Evolutionary conservation across 192 early-diverging fungal species (phyloP), one percentile per base, ranked within the genome.

Genomic region (Physocladia obscura): DNA sequence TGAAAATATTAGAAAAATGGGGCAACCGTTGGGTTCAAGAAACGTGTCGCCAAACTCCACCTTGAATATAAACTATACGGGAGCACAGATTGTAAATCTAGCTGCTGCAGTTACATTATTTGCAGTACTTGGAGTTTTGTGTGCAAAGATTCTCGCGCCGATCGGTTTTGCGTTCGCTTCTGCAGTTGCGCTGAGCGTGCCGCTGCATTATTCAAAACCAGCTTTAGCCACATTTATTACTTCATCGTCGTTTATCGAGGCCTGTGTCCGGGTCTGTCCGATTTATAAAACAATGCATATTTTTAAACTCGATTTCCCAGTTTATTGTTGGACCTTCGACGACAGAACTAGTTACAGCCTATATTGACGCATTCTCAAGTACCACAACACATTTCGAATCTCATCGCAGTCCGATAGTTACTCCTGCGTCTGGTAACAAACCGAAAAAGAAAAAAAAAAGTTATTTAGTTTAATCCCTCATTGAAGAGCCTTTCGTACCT

Each of bases 181-280:
- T 6, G 65, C 51, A 4, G 65, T 56, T 22, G n/a, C 35, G 21
- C 31, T 68, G 34, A 56, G 51, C 24, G 65, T 68, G 49, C 65
- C 65, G 35, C 54, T 68, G 36, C 65, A 68, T 36, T 24, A 36
- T 36, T 11, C 54, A 4, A 68, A 68, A 38, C 17, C 35, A 11
- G 17, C 40, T 44, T n/a, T 44, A 8, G 40, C 40, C n/a, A 8
- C 40, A 44, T 44, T 44, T 44, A 13, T 8, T 8, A 44, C 40
- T n/a, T 44, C n/a, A 44, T 44, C 40, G 8, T n/a, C 40, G 40
- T 13, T 13, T 8, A 13, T 8, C 8, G 40, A 44, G n/a, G n/a
- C 40, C 40, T 8, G 8, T n/a, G 40, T 44, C 40, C 40, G 40
- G 8, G 11, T 8, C n/a, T 8, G 8, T 13, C 8, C n/a, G 8